phyloP scores from a whole-genome alignment of 2,329 filamentous ascomycete species.

The Pseudogymnoascus sp. region DNA sequence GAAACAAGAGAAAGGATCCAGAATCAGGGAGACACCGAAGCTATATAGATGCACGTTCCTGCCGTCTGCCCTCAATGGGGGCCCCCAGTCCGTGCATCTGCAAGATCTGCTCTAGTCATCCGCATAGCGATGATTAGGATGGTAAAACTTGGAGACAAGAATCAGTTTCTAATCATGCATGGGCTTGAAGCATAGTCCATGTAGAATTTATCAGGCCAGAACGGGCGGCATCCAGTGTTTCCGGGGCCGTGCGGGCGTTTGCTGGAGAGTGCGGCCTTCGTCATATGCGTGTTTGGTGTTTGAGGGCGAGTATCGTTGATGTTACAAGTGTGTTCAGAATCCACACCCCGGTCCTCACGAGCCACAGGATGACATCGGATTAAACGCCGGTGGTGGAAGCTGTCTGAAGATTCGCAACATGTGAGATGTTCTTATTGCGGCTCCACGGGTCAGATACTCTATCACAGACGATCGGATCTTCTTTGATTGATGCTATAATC shows the following conservation, averaged over 20 bases:
- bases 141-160: slow-evolving; percentile 4
- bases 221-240: not conserved
- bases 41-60: slow-evolving; percentile 4
- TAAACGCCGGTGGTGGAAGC: not conserved
- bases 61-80: not conserved
- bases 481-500: slow-evolving; percentile 13
- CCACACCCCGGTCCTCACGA: not conserved
- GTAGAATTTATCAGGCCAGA: slow-evolving; percentile 1
- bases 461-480: slow-evolving; percentile 29
- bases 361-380: not conserved
- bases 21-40: slow-evolving; percentile 33
- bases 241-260: slow-evolving; percentile 4
- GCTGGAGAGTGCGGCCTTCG: not conserved
- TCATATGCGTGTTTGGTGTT: slow-evolving; percentile 6
- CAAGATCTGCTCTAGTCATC: slow-evolving; percentile 5
- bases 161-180: slow-evolving; percentile 6
- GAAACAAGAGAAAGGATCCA: slow-evolving; percentile 16
- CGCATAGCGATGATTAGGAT: slow-evolving; percentile 3
- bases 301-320: slow-evolving; percentile 1
- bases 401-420: not conserved
- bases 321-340: slow-evolving; percentile 6
- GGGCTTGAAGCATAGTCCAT: slow-evolving; percentile 4
- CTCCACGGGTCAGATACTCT: not conserved
- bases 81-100: not conserved
- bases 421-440: not conserved